phyloP scores from a whole-genome alignment of 192 early-diverging fungal genomes.

The Backusella macrospora region DNA sequence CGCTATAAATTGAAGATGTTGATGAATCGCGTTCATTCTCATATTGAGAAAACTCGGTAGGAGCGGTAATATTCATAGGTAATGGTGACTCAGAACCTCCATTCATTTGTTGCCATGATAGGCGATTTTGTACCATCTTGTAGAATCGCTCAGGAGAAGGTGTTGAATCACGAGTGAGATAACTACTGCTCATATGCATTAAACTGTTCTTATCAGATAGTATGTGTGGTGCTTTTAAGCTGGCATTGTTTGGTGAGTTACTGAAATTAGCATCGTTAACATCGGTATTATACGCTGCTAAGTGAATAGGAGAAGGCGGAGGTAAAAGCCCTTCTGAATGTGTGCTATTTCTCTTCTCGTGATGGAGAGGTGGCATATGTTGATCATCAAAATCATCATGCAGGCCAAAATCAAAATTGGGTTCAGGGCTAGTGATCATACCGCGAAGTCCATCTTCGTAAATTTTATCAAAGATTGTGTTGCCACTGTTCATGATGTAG shows the following conservation, averaged over 20 bases:
- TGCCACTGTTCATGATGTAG: slow-evolving; percentile 38
- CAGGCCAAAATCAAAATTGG: slow-evolving; percentile 13
- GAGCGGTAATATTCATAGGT: slow-evolving; percentile 26
- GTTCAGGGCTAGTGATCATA: slow-evolving; percentile 36
- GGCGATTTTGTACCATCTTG: slow-evolving; percentile 41
- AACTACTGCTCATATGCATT: slow-evolving; percentile 5
- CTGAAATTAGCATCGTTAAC: neutral
- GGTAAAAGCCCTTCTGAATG: slow-evolving; percentile 13
- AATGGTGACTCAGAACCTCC: slow-evolving; percentile 27
- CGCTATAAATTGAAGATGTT: slow-evolving; percentile 40
- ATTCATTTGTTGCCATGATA: slow-evolving; percentile 33
- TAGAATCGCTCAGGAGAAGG: slow-evolving; percentile 42
- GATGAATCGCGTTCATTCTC: slow-evolving; percentile 39
- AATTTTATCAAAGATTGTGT: slow-evolving; percentile 46
- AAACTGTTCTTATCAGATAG: slow-evolving; percentile 18
- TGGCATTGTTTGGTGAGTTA: neutral
- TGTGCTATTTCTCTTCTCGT: neutral
- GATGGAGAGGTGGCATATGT: neutral
- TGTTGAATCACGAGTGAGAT: slow-evolving; percentile 24
- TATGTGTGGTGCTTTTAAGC: slow-evolving; percentile 6
- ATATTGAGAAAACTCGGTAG: slow-evolving; percentile 34
- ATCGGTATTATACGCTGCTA: neutral
- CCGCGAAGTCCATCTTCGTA: slow-evolving; percentile 44
- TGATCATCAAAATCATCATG: slow-evolving; percentile 17
- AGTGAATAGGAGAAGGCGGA: slow-evolving; percentile 10